These are phyloP conservation scores for Chlorella sorokiniana DNA, from an alignment of 139 green algal species.

Conservation along the genomic window DNA sequence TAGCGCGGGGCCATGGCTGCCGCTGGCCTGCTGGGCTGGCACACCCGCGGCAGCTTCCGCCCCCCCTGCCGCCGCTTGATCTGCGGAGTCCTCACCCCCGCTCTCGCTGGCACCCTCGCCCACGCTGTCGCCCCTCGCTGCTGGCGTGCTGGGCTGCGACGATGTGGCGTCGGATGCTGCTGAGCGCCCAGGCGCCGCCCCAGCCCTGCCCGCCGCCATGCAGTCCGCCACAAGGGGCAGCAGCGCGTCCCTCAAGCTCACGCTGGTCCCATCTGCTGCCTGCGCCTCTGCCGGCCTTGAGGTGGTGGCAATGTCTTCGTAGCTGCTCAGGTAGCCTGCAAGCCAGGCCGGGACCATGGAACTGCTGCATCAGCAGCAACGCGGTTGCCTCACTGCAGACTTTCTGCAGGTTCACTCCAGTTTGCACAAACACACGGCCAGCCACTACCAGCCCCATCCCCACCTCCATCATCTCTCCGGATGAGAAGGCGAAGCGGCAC, in stretches of 20 bases:
- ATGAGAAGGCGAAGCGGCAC: constrained; percentile 45
- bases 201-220: not conserved
- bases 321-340: constrained; percentile 34
- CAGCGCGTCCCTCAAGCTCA: constrained; percentile 46
- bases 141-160: not conserved
- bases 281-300: constrained; percentile 35
- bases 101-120: not conserved
- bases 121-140: not conserved
- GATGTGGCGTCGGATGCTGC: not conserved
- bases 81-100: not conserved
- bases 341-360: not conserved
- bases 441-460: not conserved
- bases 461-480: constrained; percentile 21
- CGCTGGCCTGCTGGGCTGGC: not conserved
- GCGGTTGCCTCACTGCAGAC: too few species aligned
- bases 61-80: not conserved
- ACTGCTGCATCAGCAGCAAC: not conserved
- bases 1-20: not conserved
- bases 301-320: constrained; percentile 38
- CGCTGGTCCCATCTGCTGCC: constrained; percentile 30
- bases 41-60: not conserved
- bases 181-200: not conserved
- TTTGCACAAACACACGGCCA: not conserved
- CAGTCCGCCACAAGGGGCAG: constrained; percentile 34
- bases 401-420: too few species aligned